Conservation (phyloP, 2,329 filamentous ascomycete genomes). For the Aspergillus udagawae region DNA sequence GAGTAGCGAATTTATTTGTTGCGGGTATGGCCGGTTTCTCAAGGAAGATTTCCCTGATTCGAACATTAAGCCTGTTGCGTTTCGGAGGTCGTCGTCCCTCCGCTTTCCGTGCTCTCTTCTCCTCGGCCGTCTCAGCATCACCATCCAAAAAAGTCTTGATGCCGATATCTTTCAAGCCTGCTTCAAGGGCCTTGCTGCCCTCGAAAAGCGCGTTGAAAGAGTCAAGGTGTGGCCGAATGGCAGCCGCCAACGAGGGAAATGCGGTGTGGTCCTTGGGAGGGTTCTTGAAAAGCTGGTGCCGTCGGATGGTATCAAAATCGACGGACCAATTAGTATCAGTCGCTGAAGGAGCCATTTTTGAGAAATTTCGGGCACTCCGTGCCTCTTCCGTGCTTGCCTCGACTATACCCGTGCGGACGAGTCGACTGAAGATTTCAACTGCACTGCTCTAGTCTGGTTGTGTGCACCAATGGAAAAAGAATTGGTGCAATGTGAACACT, state of each 20-base stretch:
- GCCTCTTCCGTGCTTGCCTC: neutral
- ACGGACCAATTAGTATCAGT: slow-evolving; percentile 75
- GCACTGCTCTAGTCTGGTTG: slow-evolving; percentile 4
- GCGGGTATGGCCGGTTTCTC: slow-evolving; percentile 76
- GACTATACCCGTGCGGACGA: slow-evolving; percentile 10
- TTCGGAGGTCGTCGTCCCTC: slow-evolving; percentile 51
- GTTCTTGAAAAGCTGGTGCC: slow-evolving; percentile 83
- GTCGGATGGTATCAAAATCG: slow-evolving; percentile 78
- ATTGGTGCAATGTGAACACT: slow-evolving; percentile 1
- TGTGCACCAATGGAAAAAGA: neutral
- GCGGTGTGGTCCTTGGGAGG: slow-evolving; percentile 83
- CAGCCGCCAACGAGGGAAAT: slow-evolving; percentile 78
- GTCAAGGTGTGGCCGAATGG: slow-evolving; percentile 89
- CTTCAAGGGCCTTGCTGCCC: slow-evolving; percentile 66
- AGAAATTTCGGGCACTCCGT: neutral
- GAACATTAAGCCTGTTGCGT: slow-evolving; percentile 72
- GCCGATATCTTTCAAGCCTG: slow-evolving; percentile 83
- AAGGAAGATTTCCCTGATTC: slow-evolving; percentile 75
- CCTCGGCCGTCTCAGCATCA: slow-evolving; percentile 46
- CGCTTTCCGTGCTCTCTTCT: slow-evolving; percentile 43
- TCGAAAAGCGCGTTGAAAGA: slow-evolving; percentile 92
- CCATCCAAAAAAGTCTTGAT: slow-evolving; percentile 84
- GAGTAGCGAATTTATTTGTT: slow-evolving; percentile 74
- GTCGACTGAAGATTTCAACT: slow-evolving; percentile 14
- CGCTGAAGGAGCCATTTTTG: slow-evolving; percentile 51